Evolutionary conservation across 2,329 filamentous ascomycete genomes (phyloP), one percentile per base, ranked within the genome.

Genomic region (Exophiala viscosa): DNA sequence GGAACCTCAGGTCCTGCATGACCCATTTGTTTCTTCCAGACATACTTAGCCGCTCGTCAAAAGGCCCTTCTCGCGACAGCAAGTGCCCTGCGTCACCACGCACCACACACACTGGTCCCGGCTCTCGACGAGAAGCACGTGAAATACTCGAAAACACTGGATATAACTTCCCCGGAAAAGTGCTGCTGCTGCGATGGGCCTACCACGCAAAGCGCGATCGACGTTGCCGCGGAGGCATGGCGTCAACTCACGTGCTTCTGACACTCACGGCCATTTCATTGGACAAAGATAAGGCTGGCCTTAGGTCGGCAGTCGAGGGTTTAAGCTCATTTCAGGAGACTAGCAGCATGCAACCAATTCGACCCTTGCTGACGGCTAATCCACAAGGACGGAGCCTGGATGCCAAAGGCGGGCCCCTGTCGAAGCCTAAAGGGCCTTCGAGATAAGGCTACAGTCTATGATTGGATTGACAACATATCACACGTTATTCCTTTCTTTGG

Each of bases 361-460:
- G 9, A 42, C 20, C 39, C 39, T 20, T 10, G 11, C 6, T 13
- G 14, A 40, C 8, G 9, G 2, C 9, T 14, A 18, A 31, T 23
- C 18, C 40, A 42, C 17, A 23, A 23, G 3, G 3, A 23, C 18
- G 40, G 40, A 42, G 18, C 9, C 14, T 8, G 2, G n/a, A 10
- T 4, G 34, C 34, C 11, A 36, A 13, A 15, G 34, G 34, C 14
- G 11, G 34, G 10, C 34, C 40, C 40, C 18, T 42, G 40, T 17
- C 20, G 13, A n/a, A 42, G 20, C n/a, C n/a, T 42, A 42, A 23
- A 13, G 9, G 15, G 9, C 5, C 9, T 10, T 13, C 40, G 14
- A 23, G 54, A 56, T 56, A 56, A 56, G 45, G 11, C n/a, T 50
- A 32, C 17, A n/a, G 5, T 7, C 20, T 35, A 14, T 53, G 35